Base-by-base conservation (phyloP, 306 rosid genomes). In the Lathyrus sativus region DNA sequence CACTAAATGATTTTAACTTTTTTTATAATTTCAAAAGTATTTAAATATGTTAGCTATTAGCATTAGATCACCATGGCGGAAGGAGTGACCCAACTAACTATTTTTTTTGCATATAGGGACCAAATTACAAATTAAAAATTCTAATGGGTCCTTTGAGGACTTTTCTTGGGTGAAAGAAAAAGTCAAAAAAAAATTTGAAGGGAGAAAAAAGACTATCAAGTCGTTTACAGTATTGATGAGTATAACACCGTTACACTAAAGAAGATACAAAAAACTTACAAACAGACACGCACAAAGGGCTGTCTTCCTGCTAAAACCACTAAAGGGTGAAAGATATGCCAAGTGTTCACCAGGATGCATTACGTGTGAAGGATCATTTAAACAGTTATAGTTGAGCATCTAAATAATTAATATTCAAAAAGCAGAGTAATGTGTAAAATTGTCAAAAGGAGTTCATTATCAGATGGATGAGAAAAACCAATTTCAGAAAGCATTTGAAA, bases 401-500 rank as follows among this genome's bases (percentile, higher is more conserved):
- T 50, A 35, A 46, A 46, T 10, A 61, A 19, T 46, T 19, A 44
- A 70, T 10, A 61, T 35, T 46, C 35, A 44, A 70, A 17, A 28
- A 28, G 54, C 7, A 19, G 18, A 12, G 2, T 35, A 68, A 17
- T 22, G 3, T 1, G 37, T 42, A 15, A 71, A 72, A 37, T 56
- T 56, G 6, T 56, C 69, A 62, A 61, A 37, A 49, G 49, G 11
- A 46, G 48, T 17, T 71, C 24, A 41, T 35, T 60, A 12, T n/a
- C 10, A 9, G 17, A 35, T 35, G 39, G 39, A 35, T 6, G 39
- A 7, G 39, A 35, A 35, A 35, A 35, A 35, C 9, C 9, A 35
- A 22, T 61, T 46, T 61, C 54, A 60, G 18, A 63, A 71, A 72
- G 69, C 62, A 61, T n/a, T 12, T 72, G 53, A 39, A 51, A 41